Evolutionary conservation across 331 rosid genomes (phyloP).

Genomic region (Prunus yedoensis): DNA sequence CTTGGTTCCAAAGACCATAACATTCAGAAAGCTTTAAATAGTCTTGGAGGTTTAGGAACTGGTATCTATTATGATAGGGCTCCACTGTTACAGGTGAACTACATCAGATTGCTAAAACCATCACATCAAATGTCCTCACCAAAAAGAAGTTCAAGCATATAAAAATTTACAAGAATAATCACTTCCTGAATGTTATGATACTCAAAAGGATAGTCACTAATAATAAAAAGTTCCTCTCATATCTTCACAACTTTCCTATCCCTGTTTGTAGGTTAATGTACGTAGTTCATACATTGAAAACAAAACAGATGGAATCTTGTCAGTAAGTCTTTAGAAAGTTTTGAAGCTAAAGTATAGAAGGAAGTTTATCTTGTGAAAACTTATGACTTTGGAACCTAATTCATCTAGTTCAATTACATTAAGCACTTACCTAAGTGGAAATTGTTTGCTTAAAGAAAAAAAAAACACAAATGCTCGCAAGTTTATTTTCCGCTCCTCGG

Average conservation of each 20-base stretch:
- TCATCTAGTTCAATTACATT: background rate
- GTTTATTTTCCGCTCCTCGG: background rate
- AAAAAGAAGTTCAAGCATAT: background rate
- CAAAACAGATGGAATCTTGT: background rate
- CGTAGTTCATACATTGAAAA: background rate
- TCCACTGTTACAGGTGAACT: background rate
- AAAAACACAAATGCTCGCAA: background rate
- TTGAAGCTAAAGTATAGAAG: background rate
- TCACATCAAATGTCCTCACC: too few relatives aligned
- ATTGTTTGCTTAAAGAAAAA: background rate
- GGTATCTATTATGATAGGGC: background rate
- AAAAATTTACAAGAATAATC: background rate
- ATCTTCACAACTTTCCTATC: background rate
- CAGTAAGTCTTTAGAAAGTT: background rate
- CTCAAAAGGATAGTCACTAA: background rate
- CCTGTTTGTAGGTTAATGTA: background rate
- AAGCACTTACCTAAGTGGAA: background rate
- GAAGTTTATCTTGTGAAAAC: background rate
- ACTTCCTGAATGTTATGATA: background rate
- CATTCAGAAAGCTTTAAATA: background rate
- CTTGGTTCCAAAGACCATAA: slow-evolving; percentile 4
- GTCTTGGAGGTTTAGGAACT: background rate
- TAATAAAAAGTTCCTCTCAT: background rate
- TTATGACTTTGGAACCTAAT: background rate
- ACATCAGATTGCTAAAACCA: background rate